These are phyloP conservation scores for Colletotrichum siamense DNA, from an alignment of 2,329 filamentous ascomycete genomes.

Conservation along the genomic window DNA sequence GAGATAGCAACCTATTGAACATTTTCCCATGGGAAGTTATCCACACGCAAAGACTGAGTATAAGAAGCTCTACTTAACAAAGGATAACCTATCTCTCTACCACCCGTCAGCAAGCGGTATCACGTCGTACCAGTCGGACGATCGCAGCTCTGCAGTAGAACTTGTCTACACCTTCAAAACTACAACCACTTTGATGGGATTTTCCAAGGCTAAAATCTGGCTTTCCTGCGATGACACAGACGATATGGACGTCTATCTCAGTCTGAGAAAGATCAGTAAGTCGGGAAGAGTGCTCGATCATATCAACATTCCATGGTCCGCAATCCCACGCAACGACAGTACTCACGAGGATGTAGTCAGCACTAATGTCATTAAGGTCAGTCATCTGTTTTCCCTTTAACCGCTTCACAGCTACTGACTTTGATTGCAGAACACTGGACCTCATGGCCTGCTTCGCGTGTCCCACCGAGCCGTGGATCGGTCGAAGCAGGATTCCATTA, in stretches of 20 bases:
- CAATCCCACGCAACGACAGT: slow-evolving; percentile 18
- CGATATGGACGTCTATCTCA: slow-evolving; percentile 47
- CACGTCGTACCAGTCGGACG: neutral
- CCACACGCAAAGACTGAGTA: neutral
- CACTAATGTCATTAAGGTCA: neutral
- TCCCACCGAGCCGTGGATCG: slow-evolving; percentile 26
- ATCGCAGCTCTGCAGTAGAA: neutral
- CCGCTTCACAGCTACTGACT: slow-evolving; percentile 1
- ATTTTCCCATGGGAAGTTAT: neutral
- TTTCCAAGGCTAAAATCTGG: slow-evolving; percentile 51
- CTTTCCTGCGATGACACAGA: slow-evolving; percentile 44
- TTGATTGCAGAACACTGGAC: slow-evolving; percentile 21
- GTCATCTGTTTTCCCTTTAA: neutral
- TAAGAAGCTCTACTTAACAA: neutral
- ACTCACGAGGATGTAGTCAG: slow-evolving; percentile 22
- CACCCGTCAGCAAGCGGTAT: neutral
- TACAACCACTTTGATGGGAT: slow-evolving; percentile 40
- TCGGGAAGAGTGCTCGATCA: slow-evolving; percentile 17
- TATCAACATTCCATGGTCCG: slow-evolving; percentile 28
- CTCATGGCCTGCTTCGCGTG: slow-evolving; percentile 24
- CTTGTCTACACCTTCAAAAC: slow-evolving; percentile 17
- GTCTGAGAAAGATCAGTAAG: slow-evolving; percentile 20
- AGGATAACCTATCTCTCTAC: slow-evolving; percentile 44
- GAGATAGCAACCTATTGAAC: neutral
- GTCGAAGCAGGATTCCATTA: slow-evolving; percentile 8